These are phyloP conservation scores for Suillus sp. DNA, from an alignment of 768 basidiomycete species.

Conservation along the genomic window DNA sequence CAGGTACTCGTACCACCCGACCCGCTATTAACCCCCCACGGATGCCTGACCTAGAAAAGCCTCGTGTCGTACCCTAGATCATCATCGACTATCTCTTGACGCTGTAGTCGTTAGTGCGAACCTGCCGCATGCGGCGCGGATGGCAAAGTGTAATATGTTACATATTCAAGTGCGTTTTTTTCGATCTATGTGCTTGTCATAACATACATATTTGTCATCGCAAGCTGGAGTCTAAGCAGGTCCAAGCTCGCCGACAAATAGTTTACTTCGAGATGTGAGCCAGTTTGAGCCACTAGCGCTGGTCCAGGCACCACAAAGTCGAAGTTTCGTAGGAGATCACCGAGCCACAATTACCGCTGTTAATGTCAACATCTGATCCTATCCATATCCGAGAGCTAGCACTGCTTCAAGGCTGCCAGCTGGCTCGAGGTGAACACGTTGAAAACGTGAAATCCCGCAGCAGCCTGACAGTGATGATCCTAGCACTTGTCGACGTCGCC, in stretches of 20 bases:
- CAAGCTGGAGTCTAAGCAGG: neutral
- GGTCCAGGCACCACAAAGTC: neutral
- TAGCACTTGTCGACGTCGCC: neutral
- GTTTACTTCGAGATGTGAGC: neutral
- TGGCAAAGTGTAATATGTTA: neutral
- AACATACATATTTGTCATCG: neutral
- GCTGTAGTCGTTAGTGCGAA: neutral
- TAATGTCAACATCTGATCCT: no score
- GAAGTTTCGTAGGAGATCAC: neutral
- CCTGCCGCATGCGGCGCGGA: no score
- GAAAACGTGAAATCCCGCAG: neutral
- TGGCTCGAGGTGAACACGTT: conserved; percentile 6
- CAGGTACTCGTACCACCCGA: no score
- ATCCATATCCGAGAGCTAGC: neutral
- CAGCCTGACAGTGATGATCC: neutral
- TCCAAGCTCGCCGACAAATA: neutral
- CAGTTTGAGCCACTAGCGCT: neutral
- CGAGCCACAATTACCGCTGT: neutral
- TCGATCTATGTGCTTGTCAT: neutral
- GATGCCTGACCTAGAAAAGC: no score
- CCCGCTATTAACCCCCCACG: no score
- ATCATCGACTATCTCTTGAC: neutral
- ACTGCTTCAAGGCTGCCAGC: neutral
- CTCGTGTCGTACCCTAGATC: neutral
- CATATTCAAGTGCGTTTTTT: neutral